Conservation (phyloP, 352 stramenopile genomes). For the Globisporangium splendens region DNA sequence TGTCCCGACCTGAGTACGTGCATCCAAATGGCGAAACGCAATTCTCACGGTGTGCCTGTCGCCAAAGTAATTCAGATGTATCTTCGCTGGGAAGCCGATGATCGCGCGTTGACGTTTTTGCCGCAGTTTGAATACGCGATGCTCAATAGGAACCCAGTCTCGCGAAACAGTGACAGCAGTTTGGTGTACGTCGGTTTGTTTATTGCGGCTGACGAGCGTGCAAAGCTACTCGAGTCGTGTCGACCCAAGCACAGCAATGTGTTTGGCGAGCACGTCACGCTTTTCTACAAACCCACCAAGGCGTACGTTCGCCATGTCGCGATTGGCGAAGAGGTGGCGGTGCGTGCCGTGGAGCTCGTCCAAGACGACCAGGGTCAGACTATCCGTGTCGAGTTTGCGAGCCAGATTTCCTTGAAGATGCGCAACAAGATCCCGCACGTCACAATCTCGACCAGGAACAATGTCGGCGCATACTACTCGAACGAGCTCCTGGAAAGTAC, state of each 20-base stretch:
- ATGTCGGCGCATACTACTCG: slow-evolving; percentile 56
- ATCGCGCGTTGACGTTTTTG: slow-evolving; percentile 27
- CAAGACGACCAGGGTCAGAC: slow-evolving; percentile 43
- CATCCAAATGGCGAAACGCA: slow-evolving; percentile 52
- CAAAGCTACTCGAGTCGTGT: slow-evolving; percentile 31
- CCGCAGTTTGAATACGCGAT: slow-evolving; percentile 44
- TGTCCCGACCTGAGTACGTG: slow-evolving; percentile 44
- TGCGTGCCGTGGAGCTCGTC: slow-evolving; percentile 37
- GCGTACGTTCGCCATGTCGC: slow-evolving; percentile 44
- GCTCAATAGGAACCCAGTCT: slow-evolving; percentile 50
- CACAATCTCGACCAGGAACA: slow-evolving; percentile 45
- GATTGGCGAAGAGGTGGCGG: slow-evolving; percentile 32
- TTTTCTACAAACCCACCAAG: slow-evolving; percentile 56
- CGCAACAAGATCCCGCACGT: slow-evolving; percentile 64
- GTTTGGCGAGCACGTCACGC: slow-evolving; percentile 58
- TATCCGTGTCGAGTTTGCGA: slow-evolving; percentile 44
- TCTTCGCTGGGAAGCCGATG: slow-evolving; percentile 54
- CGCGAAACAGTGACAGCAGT: slow-evolving; percentile 27
- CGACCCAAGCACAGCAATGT: slow-evolving; percentile 30
- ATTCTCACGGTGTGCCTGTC: slow-evolving; percentile 60
- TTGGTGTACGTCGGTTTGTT: slow-evolving; percentile 58
- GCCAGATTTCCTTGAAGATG: slow-evolving; percentile 26
- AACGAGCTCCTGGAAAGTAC: slow-evolving; percentile 48
- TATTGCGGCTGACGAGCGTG: slow-evolving; percentile 26
- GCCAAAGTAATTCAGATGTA: slow-evolving; percentile 72